Evolutionary conservation across 192 early-diverging fungal genomes (phyloP).

Genomic region (Linnemannia zychae): DNA sequence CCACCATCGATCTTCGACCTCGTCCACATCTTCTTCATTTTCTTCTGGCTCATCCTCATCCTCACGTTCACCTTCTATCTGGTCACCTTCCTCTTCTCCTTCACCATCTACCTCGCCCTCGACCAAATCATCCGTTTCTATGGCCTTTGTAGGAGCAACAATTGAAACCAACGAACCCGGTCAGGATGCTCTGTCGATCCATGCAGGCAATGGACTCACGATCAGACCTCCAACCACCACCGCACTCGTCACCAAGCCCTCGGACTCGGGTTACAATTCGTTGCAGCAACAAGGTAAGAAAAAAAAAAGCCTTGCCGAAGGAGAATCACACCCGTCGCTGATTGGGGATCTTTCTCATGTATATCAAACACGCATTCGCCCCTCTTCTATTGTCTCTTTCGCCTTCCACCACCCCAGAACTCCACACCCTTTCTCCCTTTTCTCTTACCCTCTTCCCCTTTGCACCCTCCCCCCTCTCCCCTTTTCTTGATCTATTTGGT

Average conservation of each 20-base stretch:
- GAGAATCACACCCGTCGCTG: too few species aligned
- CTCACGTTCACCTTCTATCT: background rate
- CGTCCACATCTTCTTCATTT: background rate
- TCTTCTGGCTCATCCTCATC: background rate
- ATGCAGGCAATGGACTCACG: background rate
- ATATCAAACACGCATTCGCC: background rate
- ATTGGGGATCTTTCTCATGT: background rate
- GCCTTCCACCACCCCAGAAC: too few species aligned
- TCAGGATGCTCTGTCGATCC: background rate
- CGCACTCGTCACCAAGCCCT: background rate
- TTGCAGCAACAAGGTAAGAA: background rate
- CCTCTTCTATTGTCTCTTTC: background rate
- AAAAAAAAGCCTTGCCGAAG: too few species aligned
- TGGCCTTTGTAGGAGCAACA: background rate
- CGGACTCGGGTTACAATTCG: background rate
- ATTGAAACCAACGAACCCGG: background rate
- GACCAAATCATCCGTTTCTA: background rate
- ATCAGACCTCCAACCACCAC: background rate
- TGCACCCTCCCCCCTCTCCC: background rate
- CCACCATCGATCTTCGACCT: conserved; percentile 1
- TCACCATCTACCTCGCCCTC: background rate
- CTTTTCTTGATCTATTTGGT: background rate
- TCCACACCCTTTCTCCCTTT: background rate
- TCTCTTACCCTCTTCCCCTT: background rate
- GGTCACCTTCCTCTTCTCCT: conserved; percentile 3